phyloP scores from a whole-genome alignment of 768 basidiomycete species.

The Lactarius sanguifluus region DNA sequence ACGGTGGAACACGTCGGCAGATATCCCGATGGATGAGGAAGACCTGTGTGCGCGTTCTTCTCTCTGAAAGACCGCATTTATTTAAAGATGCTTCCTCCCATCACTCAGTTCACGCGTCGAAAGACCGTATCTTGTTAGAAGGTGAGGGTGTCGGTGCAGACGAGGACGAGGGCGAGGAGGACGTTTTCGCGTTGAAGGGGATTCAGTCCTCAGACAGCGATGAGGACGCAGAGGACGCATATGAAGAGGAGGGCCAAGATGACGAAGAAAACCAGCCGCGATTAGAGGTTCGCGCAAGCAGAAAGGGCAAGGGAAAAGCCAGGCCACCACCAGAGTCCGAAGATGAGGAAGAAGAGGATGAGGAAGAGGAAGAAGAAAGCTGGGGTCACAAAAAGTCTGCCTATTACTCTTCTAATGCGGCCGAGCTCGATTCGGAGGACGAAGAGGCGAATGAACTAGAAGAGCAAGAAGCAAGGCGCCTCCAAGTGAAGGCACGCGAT shows the following conservation, averaged over 20 bases:
- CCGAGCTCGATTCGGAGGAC: slow-evolving; percentile 76
- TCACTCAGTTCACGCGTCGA: slow-evolving; percentile 62
- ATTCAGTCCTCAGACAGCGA: slow-evolving; percentile 48
- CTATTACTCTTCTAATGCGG: slow-evolving; percentile 88
- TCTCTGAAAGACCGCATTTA: background rate
- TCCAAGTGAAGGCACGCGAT: slow-evolving; percentile 75
- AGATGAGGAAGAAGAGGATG: slow-evolving; percentile 35
- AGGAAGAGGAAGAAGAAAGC: slow-evolving; percentile 55
- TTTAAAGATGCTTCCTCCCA: background rate
- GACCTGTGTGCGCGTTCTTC: slow-evolving; percentile 62
- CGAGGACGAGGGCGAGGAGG: slow-evolving; percentile 66
- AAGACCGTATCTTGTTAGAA: slow-evolving; percentile 77
- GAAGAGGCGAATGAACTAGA: slow-evolving; percentile 89
- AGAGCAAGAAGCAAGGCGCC: slow-evolving; percentile 78
- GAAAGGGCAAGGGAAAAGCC: slow-evolving; percentile 32
- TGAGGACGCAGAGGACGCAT: slow-evolving; percentile 46
- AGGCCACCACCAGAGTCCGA: slow-evolving; percentile 27
- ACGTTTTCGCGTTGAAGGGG: slow-evolving; percentile 75
- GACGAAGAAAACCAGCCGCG: slow-evolving; percentile 26
- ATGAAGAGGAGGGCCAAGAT: slow-evolving; percentile 39
- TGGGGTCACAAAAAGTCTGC: slow-evolving; percentile 82
- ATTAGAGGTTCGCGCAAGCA: slow-evolving; percentile 31
- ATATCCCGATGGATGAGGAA: slow-evolving; percentile 76
- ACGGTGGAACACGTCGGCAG: slow-evolving; percentile 65
- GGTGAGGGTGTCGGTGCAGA: slow-evolving; percentile 51